phyloP scores from a whole-genome alignment of 176 grass and related monocot species.

The Musa beccarii region DNA sequence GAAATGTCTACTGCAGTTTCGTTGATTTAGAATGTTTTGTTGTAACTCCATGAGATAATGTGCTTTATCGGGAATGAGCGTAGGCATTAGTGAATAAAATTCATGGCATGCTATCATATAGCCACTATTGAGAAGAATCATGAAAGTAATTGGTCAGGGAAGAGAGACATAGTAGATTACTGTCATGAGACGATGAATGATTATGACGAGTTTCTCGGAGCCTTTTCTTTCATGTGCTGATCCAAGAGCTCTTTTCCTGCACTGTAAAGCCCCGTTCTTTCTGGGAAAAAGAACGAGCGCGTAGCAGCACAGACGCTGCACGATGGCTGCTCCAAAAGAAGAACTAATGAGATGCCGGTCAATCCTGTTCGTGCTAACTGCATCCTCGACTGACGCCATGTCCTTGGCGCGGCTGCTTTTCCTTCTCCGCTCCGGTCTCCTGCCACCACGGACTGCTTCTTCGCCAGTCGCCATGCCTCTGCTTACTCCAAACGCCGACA shows the following conservation, averaged over 20 bases:
- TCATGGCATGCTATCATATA: too few relatives aligned
- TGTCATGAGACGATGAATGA: too few relatives aligned
- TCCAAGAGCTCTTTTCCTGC: too few relatives aligned
- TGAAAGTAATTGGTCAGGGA: too few relatives aligned
- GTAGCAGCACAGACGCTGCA: too few relatives aligned
- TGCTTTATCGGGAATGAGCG: background rate
- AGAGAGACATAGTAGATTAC: too few relatives aligned
- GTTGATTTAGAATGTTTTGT: background rate
- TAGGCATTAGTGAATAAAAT: background rate
- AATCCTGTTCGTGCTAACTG: background rate
- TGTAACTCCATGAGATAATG: background rate
- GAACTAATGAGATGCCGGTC: background rate
- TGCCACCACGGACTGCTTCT: constrained; percentile 25
- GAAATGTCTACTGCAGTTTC: background rate
- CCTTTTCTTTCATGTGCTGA: background rate
- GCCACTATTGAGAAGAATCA: too few relatives aligned
- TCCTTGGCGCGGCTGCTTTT: constrained; percentile 26
- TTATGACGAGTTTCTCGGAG: background rate
- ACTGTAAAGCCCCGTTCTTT: too few relatives aligned
- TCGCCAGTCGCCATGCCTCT: constrained; percentile 17
- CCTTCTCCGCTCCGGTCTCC: constrained; percentile 36
- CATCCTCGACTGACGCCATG: background rate
- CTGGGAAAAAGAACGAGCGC: too few relatives aligned
- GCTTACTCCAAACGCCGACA: constrained; percentile 7
- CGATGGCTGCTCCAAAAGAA: background rate